Evolutionary conservation across 176 grass and related monocot genomes (phyloP).

Genomic region (Oryza longistaminata): DNA sequence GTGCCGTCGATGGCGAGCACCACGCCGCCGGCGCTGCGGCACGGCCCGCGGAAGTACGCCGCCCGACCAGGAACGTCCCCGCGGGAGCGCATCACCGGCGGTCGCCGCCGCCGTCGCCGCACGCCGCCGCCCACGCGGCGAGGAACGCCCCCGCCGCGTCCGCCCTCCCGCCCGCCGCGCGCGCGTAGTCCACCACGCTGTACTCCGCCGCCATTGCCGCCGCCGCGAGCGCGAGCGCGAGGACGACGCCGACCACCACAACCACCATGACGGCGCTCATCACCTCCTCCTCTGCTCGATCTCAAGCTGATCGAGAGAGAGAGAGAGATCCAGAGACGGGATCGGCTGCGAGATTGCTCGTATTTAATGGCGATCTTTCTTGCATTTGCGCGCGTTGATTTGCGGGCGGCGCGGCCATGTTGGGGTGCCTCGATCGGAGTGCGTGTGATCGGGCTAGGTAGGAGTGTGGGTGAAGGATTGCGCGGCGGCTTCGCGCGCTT

Average conservation of each 20-base stretch:
- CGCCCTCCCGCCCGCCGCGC: slow-evolving; percentile 34
- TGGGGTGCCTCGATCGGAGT: neutral
- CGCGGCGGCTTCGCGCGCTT: neutral
- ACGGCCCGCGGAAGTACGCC: slow-evolving; percentile 54
- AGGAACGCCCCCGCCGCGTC: slow-evolving; percentile 52
- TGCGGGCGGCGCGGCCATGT: neutral
- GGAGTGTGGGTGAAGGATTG: neutral
- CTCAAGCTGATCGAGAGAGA: neutral
- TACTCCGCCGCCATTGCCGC: slow-evolving; percentile 23
- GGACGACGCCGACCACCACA: neutral
- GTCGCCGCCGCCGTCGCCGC: neutral
- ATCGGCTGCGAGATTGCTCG: neutral
- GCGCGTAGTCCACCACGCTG: slow-evolving; percentile 56
- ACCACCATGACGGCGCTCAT: neutral
- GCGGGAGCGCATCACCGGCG: slow-evolving; percentile 49
- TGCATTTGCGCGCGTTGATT: neutral
- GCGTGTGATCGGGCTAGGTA: neutral
- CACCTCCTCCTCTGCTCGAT: neutral
- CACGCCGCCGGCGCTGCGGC: slow-evolving; percentile 39
- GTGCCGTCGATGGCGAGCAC: slow-evolving; percentile 46
- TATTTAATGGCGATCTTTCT: neutral
- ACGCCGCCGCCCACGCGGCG: slow-evolving; percentile 46
- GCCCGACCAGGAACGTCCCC: slow-evolving; percentile 49
- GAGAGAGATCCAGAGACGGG: neutral
- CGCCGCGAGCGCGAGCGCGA: neutral